Evolutionary conservation across 805 yeast genomes (phyloP), one percentile per base, ranked within the genome.

Genomic region (Ogataea trehaloabstinens): DNA sequence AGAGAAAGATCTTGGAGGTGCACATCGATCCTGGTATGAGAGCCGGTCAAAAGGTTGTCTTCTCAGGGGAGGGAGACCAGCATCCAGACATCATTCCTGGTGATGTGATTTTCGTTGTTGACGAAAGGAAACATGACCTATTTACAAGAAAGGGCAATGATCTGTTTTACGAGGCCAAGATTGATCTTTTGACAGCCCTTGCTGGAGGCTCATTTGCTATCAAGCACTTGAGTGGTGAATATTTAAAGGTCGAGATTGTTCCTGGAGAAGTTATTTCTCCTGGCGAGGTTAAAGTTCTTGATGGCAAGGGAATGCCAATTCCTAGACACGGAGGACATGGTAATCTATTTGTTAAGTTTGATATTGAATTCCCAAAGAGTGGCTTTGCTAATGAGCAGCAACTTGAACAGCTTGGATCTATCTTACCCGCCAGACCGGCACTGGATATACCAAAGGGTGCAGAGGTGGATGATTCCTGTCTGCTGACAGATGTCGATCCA

Each of bases 271-370:
- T 91, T 45, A 84, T 93, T 48, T 56, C 89, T 22, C 97, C 98
- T 36, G 95, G 86, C 48, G 62, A 71, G 29, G 70, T 81, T 55
- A 90, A 88, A 68, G 88, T 88, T 39, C 70, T 93, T 48, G 88
- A 84, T 53, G 87, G 82, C 56, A 90, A 91, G 67, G 99, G 99
- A 80, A 93, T 93, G 99, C 99, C 99, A 51, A 71, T 91, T 50
- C 82, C 74, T 68, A 81, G 93, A 68, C 82, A 77, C 61, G 95
- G 95, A 63, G 87, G 89, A 48, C 73, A 64, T 56, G 99, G 99
- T 67, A 80, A 88, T 69, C 74, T 93, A 70, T 79, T 86, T 56
- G 70, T 93, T 53, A 82, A 85, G 61, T 93, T 93, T 68, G 80
- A 79, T 49, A 76, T 93, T 56, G 88, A 85, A 61, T 93, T 93